These are phyloP conservation scores for Excoecaria agallocha DNA, from an alignment of 345 rosid genomes.

Conservation along the genomic window DNA sequence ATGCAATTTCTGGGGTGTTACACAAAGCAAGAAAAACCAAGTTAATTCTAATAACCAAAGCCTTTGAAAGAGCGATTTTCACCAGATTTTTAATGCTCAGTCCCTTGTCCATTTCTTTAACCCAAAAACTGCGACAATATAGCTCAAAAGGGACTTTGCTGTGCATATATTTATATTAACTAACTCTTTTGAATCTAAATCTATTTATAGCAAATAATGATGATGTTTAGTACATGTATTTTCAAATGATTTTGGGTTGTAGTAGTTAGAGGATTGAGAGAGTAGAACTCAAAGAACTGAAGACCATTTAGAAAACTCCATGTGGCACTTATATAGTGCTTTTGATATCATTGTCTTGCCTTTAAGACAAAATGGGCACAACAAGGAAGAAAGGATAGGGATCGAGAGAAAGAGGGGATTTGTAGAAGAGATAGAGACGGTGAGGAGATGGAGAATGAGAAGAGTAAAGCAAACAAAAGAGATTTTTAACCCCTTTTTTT, in stretches of 20 bases:
- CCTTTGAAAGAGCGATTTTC: conserved; percentile 61
- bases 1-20: too few species aligned
- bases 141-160: conserved; percentile 21
- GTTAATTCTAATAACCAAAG: conserved; percentile 59
- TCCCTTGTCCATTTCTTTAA: conserved; percentile 40
- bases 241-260: conserved; percentile 11
- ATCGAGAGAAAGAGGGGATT: too few species aligned
- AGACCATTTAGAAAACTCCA: conserved; percentile 45
- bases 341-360: conserved; percentile 34
- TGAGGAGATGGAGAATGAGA: too few species aligned
- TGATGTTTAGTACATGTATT: conserved; percentile 9
- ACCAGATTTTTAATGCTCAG: conserved; percentile 36
- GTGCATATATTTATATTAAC: conserved; percentile 9
- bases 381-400: too few species aligned
- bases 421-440: too few species aligned
- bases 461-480: too few species aligned
- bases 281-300: conserved; percentile 23
- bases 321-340: conserved; percentile 29
- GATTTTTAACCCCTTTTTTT: too few species aligned
- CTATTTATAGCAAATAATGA: conserved; percentile 7
- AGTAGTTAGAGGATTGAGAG: conserved; percentile 37
- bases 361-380: conserved; percentile 37
- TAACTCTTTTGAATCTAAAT: conserved; percentile 3
- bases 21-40: conserved; percentile 56
- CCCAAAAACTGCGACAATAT: conserved; percentile 4